Conservation (phyloP, 208 protist species). For the Paratrypanosoma confusum region DNA sequence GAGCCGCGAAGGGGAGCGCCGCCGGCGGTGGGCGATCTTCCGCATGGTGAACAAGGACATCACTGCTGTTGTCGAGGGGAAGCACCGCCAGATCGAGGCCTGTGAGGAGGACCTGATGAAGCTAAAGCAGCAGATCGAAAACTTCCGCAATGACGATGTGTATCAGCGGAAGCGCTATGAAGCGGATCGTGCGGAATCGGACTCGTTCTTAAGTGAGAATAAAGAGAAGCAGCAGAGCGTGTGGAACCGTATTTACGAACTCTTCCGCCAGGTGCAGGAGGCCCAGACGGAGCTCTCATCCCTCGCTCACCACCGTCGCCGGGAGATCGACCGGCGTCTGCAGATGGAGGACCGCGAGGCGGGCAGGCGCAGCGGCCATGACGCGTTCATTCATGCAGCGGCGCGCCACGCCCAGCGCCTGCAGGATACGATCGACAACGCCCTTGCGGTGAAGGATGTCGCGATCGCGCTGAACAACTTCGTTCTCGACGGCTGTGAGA, state of each 20-base stretch:
- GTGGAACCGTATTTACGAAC: constrained; percentile 76
- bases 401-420: constrained; percentile 59
- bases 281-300: constrained; percentile 53
- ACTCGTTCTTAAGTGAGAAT: constrained; percentile 77
- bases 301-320: constrained; percentile 46
- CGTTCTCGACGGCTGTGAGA: constrained; percentile 81
- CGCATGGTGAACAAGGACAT: constrained; percentile 86
- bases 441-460: constrained; percentile 52
- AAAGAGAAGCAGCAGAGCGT: constrained; percentile 83
- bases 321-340: constrained; percentile 65
- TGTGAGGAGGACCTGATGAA: constrained; percentile 82
- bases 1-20: constrained; percentile 52
- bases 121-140: constrained; percentile 71
- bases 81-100: constrained; percentile 74
- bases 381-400: constrained; percentile 61
- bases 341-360: constrained; percentile 80
- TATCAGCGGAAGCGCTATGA: constrained; percentile 79
- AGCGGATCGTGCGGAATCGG: constrained; percentile 47
- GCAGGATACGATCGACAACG: constrained; percentile 78
- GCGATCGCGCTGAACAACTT: constrained; percentile 79
- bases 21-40: constrained; percentile 85
- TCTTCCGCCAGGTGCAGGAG: constrained; percentile 66
- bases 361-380: constrained; percentile 66
- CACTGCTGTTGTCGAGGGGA: constrained; percentile 76
- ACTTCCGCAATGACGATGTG: constrained; percentile 76